These are phyloP conservation scores for Serendipita indica DNA, from an alignment of 768 basidiomycete genomes.

Conservation along the genomic window DNA sequence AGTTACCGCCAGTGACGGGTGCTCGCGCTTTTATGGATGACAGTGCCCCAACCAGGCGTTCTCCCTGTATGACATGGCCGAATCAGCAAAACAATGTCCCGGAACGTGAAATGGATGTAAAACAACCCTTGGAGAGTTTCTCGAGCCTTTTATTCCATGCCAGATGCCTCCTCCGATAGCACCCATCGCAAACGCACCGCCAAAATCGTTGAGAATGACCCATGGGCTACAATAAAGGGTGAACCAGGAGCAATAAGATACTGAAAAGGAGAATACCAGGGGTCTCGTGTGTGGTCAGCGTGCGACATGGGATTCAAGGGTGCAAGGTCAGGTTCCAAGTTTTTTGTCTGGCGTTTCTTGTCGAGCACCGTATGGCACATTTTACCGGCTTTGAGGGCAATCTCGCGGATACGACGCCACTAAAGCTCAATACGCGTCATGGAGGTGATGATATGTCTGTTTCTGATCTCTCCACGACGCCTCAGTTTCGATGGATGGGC, in stretches of 20 bases:
- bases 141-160: slow-evolving; percentile 96
- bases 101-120: not conserved
- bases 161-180: slow-evolving; percentile 95
- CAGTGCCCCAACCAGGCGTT: slow-evolving; percentile 83
- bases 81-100: not conserved
- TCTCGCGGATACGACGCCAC: slow-evolving; percentile 2
- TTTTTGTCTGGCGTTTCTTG: not conserved
- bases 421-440: not conserved
- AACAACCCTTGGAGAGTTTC: slow-evolving; percentile 80
- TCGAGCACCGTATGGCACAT: slow-evolving; percentile 7
- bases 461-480: not conserved
- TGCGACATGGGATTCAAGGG: slow-evolving; percentile 67
- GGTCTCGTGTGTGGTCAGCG: slow-evolving; percentile 88
- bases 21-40: slow-evolving; percentile 96
- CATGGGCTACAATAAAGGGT: slow-evolving; percentile 51
- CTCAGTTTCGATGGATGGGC: slow-evolving; percentile 5
- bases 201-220: slow-evolving; percentile 97
- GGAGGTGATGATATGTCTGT: slow-evolving; percentile 2
- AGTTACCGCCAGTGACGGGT: slow-evolving; percentile 95
- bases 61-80: slow-evolving; percentile 45
- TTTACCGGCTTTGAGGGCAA: not conserved
- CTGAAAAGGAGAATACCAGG: slow-evolving; percentile 42
- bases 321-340: not conserved
- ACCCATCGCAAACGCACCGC: slow-evolving; percentile 95
- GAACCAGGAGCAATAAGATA: not conserved